A percentile compares a stretch with the other conserved stretches of the same genome.
These are phyloP conservation scores for Rubia balearica DNA, from an alignment of 305 asterid genomes.

Conservation along the genomic window DNA sequence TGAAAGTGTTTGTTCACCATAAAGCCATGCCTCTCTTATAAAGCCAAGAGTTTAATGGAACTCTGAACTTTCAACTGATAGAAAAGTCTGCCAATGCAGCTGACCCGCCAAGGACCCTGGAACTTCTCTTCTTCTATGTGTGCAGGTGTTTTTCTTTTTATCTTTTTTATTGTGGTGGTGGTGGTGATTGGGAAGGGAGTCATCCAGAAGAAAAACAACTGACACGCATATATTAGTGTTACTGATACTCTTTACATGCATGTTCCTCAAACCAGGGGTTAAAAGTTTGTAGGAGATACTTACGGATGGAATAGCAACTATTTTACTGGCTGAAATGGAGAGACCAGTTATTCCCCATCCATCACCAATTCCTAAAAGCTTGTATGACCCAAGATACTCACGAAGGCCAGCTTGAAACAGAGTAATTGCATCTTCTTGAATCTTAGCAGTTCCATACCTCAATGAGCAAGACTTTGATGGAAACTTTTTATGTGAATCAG, in stretches of 20 bases:
- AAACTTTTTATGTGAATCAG: constrained; percentile 65
- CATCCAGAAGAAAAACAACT: background rate
- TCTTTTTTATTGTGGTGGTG: no score
- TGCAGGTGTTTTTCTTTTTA: no score
- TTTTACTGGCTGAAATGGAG: constrained; percentile 84
- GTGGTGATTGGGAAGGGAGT: no score
- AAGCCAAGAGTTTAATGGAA: background rate
- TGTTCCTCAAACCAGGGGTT: background rate
- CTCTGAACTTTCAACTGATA: background rate
- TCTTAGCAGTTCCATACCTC: constrained; percentile 71
- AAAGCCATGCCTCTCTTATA: background rate
- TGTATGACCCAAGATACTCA: constrained; percentile 56
- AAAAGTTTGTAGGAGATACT: constrained; percentile 25
- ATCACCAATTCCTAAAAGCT: constrained; percentile 33
- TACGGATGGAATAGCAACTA: constrained; percentile 65
- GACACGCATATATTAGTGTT: background rate
- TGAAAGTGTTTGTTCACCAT: background rate
- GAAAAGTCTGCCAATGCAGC: background rate
- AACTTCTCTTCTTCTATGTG: background rate
- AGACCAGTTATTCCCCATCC: constrained; percentile 91
- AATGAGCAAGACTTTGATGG: constrained; percentile 88
- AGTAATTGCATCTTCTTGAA: constrained; percentile 78
- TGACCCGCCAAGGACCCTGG: background rate
- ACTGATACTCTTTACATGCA: background rate
- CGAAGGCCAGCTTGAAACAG: constrained; percentile 80